Evolutionary conservation across 2,329 filamentous ascomycete species (phyloP), one percentile per base, ranked within the genome.

Genomic region (Ophiognomonia clavigignenti-juglandacearum): DNA sequence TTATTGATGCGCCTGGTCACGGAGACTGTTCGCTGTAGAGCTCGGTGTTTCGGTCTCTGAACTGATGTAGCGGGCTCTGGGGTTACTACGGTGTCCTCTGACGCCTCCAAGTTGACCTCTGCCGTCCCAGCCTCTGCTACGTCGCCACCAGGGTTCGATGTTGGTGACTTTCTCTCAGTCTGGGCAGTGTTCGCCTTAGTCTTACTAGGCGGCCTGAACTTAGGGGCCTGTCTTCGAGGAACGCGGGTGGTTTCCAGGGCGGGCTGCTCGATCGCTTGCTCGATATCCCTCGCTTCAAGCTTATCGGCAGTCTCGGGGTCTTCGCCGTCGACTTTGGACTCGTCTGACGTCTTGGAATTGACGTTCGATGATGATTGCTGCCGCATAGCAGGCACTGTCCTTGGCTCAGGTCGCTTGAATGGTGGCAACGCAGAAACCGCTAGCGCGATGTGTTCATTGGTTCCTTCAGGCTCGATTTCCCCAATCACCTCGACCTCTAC

Each of bases 1-100:
- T 49, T 49, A 31, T 52, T 52, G 39, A 49, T 39, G 11, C 42
- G 35, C 20, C 24, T 47, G 19, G 23, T 31, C 13, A 34, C 18
- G 26, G 45, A 37, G 14, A 31, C 16, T 35, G 24, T 34, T n/a
- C 41, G 41, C n/a, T 34, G 35, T 1, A 52, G 40, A 26, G 39
- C 46, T 16, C 45, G 20, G 3, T 32, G 19, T 16, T 26, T 31
- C 8, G 35, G 48, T 32, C 22, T 27, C 8, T 38, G 46, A 5
- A 38, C 34, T 1, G 43, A 43, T 14, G 27, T 32, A 22, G 24
- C 24, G 14, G 16, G 14, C 22, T 16, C 14, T 31, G n/a, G 11
- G 4, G 27, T 20, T 11, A n/a, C 29, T 27, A 23, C 19, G 16
- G 20, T 3, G 4, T 14, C 29, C 3, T 44, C 31, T n/a, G 24